Evolutionary conservation across 805 yeast species (phyloP), one percentile per base, ranked within the genome.

Genomic region (Kuraishia capsulata): DNA sequence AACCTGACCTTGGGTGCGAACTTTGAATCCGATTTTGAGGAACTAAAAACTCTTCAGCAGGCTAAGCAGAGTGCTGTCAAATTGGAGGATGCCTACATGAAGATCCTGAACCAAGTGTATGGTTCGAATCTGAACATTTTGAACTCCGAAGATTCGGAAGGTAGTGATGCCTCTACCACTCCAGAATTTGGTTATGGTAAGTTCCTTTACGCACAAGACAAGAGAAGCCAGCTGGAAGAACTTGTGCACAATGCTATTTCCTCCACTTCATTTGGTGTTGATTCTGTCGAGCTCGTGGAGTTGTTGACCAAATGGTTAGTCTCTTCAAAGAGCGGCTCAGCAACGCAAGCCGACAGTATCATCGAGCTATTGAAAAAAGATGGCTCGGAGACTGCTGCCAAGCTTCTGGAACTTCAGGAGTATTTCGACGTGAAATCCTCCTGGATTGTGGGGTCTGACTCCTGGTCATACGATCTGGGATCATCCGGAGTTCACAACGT

Each of bases 391-490:
- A 51, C 61, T 29, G 69, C 79, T 3, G 44, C 60, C 17, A 57
- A 67, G 13, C 53, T 87, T 20, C 59, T 81, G 38, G 57, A 62
- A 3, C 55, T 67, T 32, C 59, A 66, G 41, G 67, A 70, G 5
- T 62, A 57, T 41, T 73, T 84, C 47, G 46, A 51, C 21, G 56
- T 67, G 39, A 65, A 66, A 37, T 66, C 82, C 10, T 67, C 73
- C 38, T 90, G 97, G 97, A 67, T 90, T 42, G 67, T 90, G 40
- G 96, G 97, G 24, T 87, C 96, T 16, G 97, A 90, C 57, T 77
- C 92, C 24, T 90, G 97, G 97, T 74, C 96, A 17, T 88, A 81
- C 55, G 97, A 90, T 62, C 65, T 86, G 49, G 97, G 97, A 32
- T 68, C 83, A 44, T 82, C 96, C 4, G 96, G 97, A 56, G 80